phyloP scores from a whole-genome alignment of 2,329 filamentous ascomycete species.

The Septoria linicola region DNA sequence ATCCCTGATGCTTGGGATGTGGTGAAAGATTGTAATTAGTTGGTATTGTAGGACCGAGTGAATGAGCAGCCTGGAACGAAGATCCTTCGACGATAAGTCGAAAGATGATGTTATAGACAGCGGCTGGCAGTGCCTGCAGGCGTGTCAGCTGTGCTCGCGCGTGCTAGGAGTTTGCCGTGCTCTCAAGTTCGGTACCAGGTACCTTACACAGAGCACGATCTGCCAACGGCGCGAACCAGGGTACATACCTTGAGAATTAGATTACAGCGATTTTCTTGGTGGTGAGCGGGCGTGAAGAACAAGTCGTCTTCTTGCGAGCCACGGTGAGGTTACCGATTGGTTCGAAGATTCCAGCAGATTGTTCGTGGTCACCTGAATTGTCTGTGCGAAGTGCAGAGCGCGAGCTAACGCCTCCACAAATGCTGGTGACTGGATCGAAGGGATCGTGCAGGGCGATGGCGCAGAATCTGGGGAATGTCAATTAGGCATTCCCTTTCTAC shows the following conservation, averaged over 20 bases:
- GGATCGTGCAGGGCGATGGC: constrained; percentile 38
- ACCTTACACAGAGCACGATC: constrained; percentile 12
- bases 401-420: constrained; percentile 56
- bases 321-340: constrained; percentile 44
- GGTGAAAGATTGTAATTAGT: constrained; percentile 59
- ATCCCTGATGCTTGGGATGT: constrained; percentile 46
- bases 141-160: constrained; percentile 28
- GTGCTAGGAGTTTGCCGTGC: not conserved
- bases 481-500: constrained; percentile 38
- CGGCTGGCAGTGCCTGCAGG: constrained; percentile 38
- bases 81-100: constrained; percentile 29
- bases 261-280: constrained; percentile 44
- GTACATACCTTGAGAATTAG: constrained; percentile 52
- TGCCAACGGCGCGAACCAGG: constrained; percentile 8
- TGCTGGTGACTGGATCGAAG: constrained; percentile 31
- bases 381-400: constrained; percentile 46
- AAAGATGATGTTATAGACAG: constrained; percentile 38
- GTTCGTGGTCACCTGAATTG: constrained; percentile 29
- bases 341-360: constrained; percentile 39
- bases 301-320: constrained; percentile 40
- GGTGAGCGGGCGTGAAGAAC: constrained; percentile 25
- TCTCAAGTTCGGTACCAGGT: constrained; percentile 4
- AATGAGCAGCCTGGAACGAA: constrained; percentile 40
- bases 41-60: constrained; percentile 49
- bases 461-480: constrained; percentile 46